These are phyloP conservation scores for Coemansia furcata DNA, from an alignment of 192 early-diverging fungal species.

Conservation along the genomic window DNA sequence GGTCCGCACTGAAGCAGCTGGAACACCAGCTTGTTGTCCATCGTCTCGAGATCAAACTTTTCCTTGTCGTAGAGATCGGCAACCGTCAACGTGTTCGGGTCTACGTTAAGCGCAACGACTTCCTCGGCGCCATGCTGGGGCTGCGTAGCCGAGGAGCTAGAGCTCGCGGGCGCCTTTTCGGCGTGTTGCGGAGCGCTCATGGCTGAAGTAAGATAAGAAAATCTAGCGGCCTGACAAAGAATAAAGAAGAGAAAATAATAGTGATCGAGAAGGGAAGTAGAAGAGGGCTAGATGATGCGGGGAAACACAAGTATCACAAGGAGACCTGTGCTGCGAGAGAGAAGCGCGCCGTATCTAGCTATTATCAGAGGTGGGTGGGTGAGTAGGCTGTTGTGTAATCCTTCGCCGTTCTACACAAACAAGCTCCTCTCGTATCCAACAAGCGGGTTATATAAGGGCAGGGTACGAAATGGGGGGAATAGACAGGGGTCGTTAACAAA, in stretches of 20 bases:
- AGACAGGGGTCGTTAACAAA: slow-evolving; percentile 3
- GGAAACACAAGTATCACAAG: background rate
- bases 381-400: background rate
- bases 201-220: slow-evolving; percentile 5
- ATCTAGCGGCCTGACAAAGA: slow-evolving; percentile 6
- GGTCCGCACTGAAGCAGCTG: slow-evolving; percentile 64
- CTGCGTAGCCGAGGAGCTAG: slow-evolving; percentile 11
- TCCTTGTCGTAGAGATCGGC: slow-evolving; percentile 80
- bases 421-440: background rate
- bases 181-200: slow-evolving; percentile 23
- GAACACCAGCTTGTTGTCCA: slow-evolving; percentile 72
- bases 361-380: background rate
- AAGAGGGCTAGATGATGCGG: background rate
- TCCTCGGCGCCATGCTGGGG: slow-evolving; percentile 22
- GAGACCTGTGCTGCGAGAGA: background rate
- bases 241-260: slow-evolving; percentile 3
- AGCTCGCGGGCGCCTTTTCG: slow-evolving; percentile 38
- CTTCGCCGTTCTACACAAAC: background rate
- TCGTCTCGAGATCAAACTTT: slow-evolving; percentile 74
- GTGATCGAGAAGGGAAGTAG: slow-evolving; percentile 5
- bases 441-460: background rate
- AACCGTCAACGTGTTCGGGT: slow-evolving; percentile 61
- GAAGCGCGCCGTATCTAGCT: background rate
- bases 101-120: slow-evolving; percentile 53
- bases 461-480: background rate